phyloP scores from a whole-genome alignment of 2,329 filamentous ascomycete genomes.

The Fusarium sp. region DNA sequence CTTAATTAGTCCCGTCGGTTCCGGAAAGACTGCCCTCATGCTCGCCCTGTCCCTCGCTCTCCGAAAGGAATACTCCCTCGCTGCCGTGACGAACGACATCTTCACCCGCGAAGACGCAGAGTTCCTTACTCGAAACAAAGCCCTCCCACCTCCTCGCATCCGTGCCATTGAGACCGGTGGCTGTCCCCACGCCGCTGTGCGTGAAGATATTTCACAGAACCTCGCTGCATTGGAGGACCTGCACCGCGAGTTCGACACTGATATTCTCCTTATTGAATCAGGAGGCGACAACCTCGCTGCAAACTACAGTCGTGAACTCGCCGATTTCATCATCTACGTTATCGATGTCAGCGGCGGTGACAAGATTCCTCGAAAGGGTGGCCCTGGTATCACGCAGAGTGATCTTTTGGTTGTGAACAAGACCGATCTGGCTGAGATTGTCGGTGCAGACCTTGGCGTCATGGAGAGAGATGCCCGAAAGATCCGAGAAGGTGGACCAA shows the following conservation, averaged over 20 bases:
- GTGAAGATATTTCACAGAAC: constrained; percentile 95
- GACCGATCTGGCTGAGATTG: constrained; percentile 89
- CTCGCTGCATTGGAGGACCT: constrained; percentile 91
- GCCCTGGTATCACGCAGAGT: constrained; percentile 95
- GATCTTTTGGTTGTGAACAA: constrained; percentile 96
- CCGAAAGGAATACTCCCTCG: constrained; percentile 83
- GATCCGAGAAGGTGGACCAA: constrained; percentile 95
- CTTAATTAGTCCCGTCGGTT: constrained; percentile 83
- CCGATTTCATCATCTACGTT: constrained; percentile 98
- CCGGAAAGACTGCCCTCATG: constrained; percentile 97
- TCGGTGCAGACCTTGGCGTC: constrained; percentile 88
- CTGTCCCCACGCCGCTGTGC: constrained; percentile 95
- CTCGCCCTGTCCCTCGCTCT: constrained; percentile 88
- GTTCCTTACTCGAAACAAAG: constrained; percentile 88
- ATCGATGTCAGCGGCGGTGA: constrained; percentile 97
- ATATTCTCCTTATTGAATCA: constrained; percentile 92
- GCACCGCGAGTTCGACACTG: constrained; percentile 79
- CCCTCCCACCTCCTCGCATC: constrained; percentile 84
- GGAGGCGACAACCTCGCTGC: constrained; percentile 97
- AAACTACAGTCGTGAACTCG: constrained; percentile 94
- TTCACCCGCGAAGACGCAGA: constrained; percentile 98
- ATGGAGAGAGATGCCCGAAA: constrained; percentile 96
- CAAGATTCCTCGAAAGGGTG: constrained; percentile 95
- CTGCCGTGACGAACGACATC: constrained; percentile 98
- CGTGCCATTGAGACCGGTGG: constrained; percentile 97